Evolutionary conservation across 2,329 filamentous ascomycete genomes (phyloP), one percentile per base, ranked within the genome.

Genomic region (Fusarium denticulatum): DNA sequence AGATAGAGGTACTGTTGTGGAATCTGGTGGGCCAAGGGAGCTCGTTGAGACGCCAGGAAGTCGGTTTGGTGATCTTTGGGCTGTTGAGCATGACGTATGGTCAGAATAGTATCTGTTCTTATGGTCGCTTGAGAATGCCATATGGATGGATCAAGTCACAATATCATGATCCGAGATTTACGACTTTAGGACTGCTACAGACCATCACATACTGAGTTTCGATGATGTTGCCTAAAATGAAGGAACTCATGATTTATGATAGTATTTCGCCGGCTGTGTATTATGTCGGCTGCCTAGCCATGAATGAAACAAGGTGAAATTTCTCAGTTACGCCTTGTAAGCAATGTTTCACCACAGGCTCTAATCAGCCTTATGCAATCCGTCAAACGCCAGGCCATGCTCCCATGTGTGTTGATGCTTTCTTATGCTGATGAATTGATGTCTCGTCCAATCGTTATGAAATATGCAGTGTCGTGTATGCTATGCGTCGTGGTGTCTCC

Each of bases 1-100:
- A 79, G 84, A 88, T n/a, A 79, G 80, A 47, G 87, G 87, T 5
- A 72, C 76, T 30, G 78, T 88, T 18, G 83, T 86, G 1, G 87
- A 88, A 69, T 72, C 71, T 5, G 79, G 79, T 2, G 65, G 46
- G 1, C 80, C 80, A 6, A 73, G 47, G 42, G 60, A 71, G 11
- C 72, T 82, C 24, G 72, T 79, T 5, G 60, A 74, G 10, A 75
- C 36, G 7, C 67, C 73, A 2, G 78, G 77, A 1, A 81, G 76
- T 57, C 69, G 77, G 12, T 82, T 82, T 26, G 73, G 77, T 1
- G 79, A 81, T 60, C 64, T 82, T 10, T 82, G 81, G 81, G 73
- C 74, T 15, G 76, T 80, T 30, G 76, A 77, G 30, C 59, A 75
- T 55, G 52, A 64, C 28, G 49, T 59, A 3, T 56, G 53, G n/a